phyloP scores from a whole-genome alignment of 805 yeast genomes.

The Saccharomycopsis fermentans region DNA sequence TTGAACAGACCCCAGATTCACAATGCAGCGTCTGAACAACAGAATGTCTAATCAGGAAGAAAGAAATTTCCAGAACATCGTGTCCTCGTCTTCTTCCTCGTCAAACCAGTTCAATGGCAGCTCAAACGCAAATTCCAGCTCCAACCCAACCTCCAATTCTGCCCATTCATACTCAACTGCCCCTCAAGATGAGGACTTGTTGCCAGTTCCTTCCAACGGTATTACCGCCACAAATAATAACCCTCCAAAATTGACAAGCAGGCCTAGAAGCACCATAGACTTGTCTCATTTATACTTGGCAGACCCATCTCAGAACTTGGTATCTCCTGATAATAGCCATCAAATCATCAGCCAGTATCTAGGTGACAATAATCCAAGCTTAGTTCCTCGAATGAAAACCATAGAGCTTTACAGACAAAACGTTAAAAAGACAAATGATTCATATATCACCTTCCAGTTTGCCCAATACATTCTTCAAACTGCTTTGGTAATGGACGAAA shows the following conservation, averaged over 20 bases:
- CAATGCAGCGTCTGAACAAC: background rate
- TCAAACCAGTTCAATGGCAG: background rate
- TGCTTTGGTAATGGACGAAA: constrained; percentile 49
- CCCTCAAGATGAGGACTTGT: background rate
- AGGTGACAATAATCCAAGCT: constrained; percentile 35
- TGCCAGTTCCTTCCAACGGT: background rate
- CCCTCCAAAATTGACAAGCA: background rate
- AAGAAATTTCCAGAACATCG: no score
- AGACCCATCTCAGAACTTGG: constrained; percentile 25
- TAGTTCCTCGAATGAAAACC: constrained; percentile 72
- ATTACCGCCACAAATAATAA: background rate
- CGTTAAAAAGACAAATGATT: constrained; percentile 78
- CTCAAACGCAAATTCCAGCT: background rate
- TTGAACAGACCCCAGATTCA: background rate
- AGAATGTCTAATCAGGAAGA: background rate
- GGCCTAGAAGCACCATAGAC: constrained; percentile 25
- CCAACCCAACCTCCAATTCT: background rate
- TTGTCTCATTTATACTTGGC: constrained; percentile 31
- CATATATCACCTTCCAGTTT: constrained; percentile 76
- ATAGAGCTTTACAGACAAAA: constrained; percentile 79
- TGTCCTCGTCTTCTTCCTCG: background rate
- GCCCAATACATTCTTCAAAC: constrained; percentile 87
- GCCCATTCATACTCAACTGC: background rate
- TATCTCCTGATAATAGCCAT: constrained; percentile 39
- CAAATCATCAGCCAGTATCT: constrained; percentile 41